Base-by-base conservation (phyloP, 257 asterid genomes). In the Lavandula angustifolia region DNA sequence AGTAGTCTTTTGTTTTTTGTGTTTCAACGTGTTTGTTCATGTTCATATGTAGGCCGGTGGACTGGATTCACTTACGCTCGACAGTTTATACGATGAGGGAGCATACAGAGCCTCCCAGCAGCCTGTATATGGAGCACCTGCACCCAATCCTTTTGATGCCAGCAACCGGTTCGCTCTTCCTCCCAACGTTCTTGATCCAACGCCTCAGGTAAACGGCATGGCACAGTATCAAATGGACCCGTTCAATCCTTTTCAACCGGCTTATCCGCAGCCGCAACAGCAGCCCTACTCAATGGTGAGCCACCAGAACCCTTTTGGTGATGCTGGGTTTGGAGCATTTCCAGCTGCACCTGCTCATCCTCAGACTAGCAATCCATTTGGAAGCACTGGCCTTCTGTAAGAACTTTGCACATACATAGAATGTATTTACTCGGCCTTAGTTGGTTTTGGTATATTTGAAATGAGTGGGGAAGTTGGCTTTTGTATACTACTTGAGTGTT, bases 81-180 rank as follows among this genome's bases (percentile, higher is more conserved):
- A 72, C 74, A 90, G 97, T 67, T 75, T 94, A 71, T 94, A 94
- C 6, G 96, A 88, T 14, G 98, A 88, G 60, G 91, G 88, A 16
- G 95, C 98, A 41, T 90, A 81, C 68, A 80, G 98, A 83, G 96
- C 96, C 8, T 79, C 96, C 57, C 96, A 83, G 81, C 95, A 80
- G 61, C 95, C 96, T 5, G 81, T 72, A 48, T 94, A 87, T n/a
- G 99, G 99, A 58, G 77, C 80, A 13, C 87, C 96, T 3, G 96
- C 89, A 50, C 98, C 95, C 7, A 94, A 94, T 71, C 99, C 99
- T 12, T 94, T 94, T 69, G 96, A 85, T 82, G 89, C 65, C 43
- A 73, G 73, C 7, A 95, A 88, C 67, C 95, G 95, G 5, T 90
- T 94, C 64, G 83, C 87, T 22, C 57, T 82, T 66, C 73, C 95